Conservation (phyloP, 192 early-diverging fungal genomes). For the Chytriomyces confervae region DNA sequence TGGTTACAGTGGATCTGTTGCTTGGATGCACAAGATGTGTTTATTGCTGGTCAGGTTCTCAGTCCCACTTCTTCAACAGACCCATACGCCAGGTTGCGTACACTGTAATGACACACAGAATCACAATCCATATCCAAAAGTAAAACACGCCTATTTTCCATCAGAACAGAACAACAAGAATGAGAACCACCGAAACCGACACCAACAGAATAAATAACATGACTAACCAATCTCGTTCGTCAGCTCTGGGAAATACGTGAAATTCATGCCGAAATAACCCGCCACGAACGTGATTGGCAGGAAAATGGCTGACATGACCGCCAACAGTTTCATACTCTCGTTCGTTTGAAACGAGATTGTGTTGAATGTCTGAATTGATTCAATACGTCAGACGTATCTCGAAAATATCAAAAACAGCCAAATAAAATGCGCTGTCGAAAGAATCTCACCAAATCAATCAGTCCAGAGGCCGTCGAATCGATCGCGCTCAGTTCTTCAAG, state of each 20-base stretch:
- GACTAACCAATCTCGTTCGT: not conserved
- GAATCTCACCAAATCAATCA: slow-evolving; percentile 56
- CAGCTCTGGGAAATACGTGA: slow-evolving; percentile 46
- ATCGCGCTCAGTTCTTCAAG: slow-evolving; percentile 58
- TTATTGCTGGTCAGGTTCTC: not conserved
- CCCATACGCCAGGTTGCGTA: slow-evolving; percentile 1
- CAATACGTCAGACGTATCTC: slow-evolving; percentile 53
- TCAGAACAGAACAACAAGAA: not conserved
- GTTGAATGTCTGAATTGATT: slow-evolving; percentile 26
- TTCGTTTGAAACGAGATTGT: slow-evolving; percentile 26
- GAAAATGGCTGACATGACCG: slow-evolving; percentile 47
- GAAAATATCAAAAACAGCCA: slow-evolving; percentile 50
- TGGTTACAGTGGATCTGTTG: too few relatives aligned
- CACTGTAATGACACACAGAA: not conserved
- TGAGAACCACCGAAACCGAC: not conserved
- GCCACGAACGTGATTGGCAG: slow-evolving; percentile 63
- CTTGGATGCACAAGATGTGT: too few relatives aligned
- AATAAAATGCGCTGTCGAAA: too few relatives aligned
- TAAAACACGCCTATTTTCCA: slow-evolving; percentile 6
- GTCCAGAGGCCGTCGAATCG: slow-evolving; percentile 45
- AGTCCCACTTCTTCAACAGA: not conserved
- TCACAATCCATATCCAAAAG: slow-evolving; percentile 4
- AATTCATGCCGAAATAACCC: slow-evolving; percentile 62
- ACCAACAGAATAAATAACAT: not conserved
- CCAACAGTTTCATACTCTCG: slow-evolving; percentile 35